phyloP scores from a whole-genome alignment of 108 stramenopile genomes.

The Aurantiochytrium sp. region DNA sequence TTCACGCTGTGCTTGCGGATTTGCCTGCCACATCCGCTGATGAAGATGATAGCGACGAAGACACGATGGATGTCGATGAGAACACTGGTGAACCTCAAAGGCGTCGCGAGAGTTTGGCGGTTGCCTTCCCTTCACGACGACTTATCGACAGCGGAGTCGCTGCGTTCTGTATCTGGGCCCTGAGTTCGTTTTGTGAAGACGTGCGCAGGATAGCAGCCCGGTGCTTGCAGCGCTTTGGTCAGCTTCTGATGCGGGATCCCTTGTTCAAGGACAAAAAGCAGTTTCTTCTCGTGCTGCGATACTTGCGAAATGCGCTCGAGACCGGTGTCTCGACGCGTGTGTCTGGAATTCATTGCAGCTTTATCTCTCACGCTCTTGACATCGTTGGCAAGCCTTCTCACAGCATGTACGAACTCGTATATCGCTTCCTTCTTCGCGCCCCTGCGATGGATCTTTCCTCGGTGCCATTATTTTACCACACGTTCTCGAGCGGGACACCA shows the following conservation, averaged over 20 bases:
- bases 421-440: neutral
- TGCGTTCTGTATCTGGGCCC: neutral
- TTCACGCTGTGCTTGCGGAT: neutral
- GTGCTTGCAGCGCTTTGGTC: slow-evolving; percentile 12
- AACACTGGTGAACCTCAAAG: neutral
- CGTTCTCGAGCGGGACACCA: neutral
- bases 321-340: neutral
- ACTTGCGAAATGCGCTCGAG: neutral
- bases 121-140: neutral
- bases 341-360: neutral
- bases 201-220: neutral
- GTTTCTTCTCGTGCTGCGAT: neutral
- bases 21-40: neutral
- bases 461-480: neutral
- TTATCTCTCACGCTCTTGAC: neutral
- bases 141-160: neutral
- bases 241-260: neutral
- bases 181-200: neutral
- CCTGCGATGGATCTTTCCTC: neutral
- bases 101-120: neutral
- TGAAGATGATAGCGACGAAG: neutral
- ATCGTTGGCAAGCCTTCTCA: neutral
- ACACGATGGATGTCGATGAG: neutral
- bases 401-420: neutral
- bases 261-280: neutral